A percentile compares a stretch with the other conserved stretches of the same genome.
Evolutionary conservation across 2,329 filamentous ascomycete species (phyloP).

Genomic region (Pestalotiopsis sp.): DNA sequence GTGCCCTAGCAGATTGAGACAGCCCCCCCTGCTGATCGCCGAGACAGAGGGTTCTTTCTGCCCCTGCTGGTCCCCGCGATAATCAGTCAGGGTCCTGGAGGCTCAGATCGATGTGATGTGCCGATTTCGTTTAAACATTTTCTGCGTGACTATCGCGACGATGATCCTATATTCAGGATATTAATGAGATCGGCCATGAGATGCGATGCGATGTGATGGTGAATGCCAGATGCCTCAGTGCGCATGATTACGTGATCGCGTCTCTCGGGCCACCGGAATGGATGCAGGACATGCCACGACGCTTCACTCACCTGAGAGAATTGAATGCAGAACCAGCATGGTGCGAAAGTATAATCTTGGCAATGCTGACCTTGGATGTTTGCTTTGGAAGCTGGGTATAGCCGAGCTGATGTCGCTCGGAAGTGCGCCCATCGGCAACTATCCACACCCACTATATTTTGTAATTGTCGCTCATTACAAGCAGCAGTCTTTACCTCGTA

Average conservation of each 20-base stretch:
- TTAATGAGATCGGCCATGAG: too few relatives aligned
- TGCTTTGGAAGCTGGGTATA: background rate
- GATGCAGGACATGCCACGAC: background rate
- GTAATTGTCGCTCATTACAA: too few relatives aligned
- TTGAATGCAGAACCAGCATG: background rate
- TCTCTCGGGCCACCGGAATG: background rate
- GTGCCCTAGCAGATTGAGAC: background rate
- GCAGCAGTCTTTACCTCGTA: too few relatives aligned
- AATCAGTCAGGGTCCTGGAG: background rate
- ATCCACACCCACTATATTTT: too few relatives aligned
- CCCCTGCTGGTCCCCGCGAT: background rate
- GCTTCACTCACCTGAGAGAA: background rate
- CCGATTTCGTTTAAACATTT: background rate
- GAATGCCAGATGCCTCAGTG: background rate
- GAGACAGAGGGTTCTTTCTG: background rate
- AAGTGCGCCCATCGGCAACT: too few relatives aligned
- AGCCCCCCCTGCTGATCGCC: background rate
- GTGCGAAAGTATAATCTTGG: background rate
- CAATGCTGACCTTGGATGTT: background rate
- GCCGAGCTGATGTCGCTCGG: background rate
- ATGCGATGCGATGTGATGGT: background rate
- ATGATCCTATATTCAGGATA: too few relatives aligned
- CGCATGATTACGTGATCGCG: background rate
- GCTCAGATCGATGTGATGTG: background rate
- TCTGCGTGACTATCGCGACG: background rate